Evolutionary conservation across 805 yeast genomes (phyloP).

Genomic region (Ogataea methylovora): DNA sequence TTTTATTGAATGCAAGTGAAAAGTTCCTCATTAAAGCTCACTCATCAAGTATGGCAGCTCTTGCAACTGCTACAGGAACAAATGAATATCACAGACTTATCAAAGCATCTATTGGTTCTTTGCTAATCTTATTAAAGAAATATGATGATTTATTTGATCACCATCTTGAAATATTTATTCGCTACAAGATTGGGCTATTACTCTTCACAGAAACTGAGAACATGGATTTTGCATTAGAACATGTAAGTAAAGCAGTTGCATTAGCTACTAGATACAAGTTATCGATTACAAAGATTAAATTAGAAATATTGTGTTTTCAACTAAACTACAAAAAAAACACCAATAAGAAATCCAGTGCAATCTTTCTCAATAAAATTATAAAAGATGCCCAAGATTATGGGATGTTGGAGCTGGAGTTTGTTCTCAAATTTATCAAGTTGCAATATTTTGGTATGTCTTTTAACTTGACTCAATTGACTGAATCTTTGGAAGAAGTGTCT

Average conservation of each 20-base stretch:
- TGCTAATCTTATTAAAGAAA: slow-evolving; percentile 24
- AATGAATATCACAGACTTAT: slow-evolving; percentile 23
- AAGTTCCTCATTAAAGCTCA: slow-evolving; percentile 13
- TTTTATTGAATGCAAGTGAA: slow-evolving; percentile 6
- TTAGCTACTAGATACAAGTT: slow-evolving; percentile 19
- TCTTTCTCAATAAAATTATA: slow-evolving; percentile 23
- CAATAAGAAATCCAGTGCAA: slow-evolving; percentile 19
- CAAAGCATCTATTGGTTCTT: slow-evolving; percentile 29
- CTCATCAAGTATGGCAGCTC: slow-evolving; percentile 2
- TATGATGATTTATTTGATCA: slow-evolving; percentile 25
- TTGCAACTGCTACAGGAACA: slow-evolving; percentile 14
- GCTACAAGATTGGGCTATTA: slow-evolving; percentile 29
- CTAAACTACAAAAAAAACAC: slow-evolving; percentile 24
- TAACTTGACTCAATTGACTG: slow-evolving; percentile 20
- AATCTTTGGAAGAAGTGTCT: slow-evolving; percentile 7
- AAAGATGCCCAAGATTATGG: slow-evolving; percentile 12
- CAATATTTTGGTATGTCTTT: slow-evolving; percentile 22
- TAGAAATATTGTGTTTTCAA: slow-evolving; percentile 30
- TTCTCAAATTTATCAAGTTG: slow-evolving; percentile 26
- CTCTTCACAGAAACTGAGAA: slow-evolving; percentile 35
- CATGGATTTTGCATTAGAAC: slow-evolving; percentile 32
- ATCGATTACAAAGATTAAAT: slow-evolving; percentile 16
- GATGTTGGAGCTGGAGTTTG: slow-evolving; percentile 12
- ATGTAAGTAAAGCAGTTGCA: slow-evolving; percentile 21
- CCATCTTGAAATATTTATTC: slow-evolving; percentile 23